A percentile compares a stretch with the other conserved stretches of the same genome.
These are phyloP conservation scores for Eutypa lata DNA, from an alignment of 2,329 filamentous ascomycete genomes.

Conservation along the genomic window DNA sequence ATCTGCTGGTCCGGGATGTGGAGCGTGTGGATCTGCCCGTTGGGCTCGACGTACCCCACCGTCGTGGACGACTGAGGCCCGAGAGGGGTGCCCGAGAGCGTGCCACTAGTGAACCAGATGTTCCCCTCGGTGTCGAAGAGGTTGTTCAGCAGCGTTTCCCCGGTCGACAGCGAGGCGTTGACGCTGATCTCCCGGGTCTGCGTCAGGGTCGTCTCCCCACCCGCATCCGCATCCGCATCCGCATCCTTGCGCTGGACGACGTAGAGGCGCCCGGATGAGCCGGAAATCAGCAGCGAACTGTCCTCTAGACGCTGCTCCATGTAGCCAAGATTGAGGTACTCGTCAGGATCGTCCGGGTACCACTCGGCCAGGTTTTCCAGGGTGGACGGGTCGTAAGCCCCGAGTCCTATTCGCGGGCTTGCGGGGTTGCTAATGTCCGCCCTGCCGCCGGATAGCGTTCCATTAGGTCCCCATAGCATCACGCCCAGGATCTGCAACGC, in stretches of 20 bases:
- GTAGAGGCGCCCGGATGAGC: background rate
- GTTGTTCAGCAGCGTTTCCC: constrained; percentile 2
- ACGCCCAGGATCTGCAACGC: background rate
- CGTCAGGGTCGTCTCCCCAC: background rate
- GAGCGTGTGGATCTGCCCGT: background rate
- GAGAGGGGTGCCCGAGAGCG: background rate
- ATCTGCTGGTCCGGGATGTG: constrained; percentile 8
- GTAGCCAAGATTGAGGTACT: constrained; percentile 3
- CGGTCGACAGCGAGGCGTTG: background rate
- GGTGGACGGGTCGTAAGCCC: background rate
- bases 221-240: too few relatives aligned
- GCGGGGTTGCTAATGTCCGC: background rate
- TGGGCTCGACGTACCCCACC: constrained; percentile 1
- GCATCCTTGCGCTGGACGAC: background rate
- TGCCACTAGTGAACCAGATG: constrained; percentile 2
- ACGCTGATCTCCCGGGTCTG: background rate
- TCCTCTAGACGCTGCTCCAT: constrained; percentile 1
- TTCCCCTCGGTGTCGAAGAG: constrained; percentile 1
- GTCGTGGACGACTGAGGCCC: constrained; percentile 1
- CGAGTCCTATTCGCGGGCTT: background rate
- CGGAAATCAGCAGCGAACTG: background rate
- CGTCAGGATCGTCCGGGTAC: background rate
- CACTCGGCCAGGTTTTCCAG: background rate
- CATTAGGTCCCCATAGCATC: background rate
- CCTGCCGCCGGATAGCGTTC: background rate